phyloP scores from a whole-genome alignment of 306 rosid genomes.

The Trifolium repens region DNA sequence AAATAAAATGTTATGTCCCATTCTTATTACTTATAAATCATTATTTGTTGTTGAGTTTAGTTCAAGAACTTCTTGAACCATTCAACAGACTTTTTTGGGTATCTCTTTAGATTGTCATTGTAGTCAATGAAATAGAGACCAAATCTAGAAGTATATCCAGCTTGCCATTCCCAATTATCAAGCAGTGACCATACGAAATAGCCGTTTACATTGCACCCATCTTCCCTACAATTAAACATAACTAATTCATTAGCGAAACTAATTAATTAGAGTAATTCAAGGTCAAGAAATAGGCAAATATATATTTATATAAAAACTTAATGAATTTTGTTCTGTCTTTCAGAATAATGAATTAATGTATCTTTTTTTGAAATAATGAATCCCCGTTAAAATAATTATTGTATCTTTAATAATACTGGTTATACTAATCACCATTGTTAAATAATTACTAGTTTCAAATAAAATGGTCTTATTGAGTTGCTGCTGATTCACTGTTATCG shows the following conservation, averaged over 20 bases:
- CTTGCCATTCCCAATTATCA: slow-evolving; percentile 87
- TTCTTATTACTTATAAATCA: background rate
- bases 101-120: slow-evolving; percentile 72
- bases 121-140: slow-evolving; percentile 78
- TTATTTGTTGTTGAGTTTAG: slow-evolving; percentile 26
- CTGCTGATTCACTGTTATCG: too few relatives aligned
- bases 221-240: slow-evolving; percentile 53
- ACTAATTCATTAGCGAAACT: slow-evolving; percentile 5
- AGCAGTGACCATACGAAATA: slow-evolving; percentile 84
- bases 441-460: too few relatives aligned
- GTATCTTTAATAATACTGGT: too few relatives aligned
- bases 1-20: background rate
- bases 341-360: too few relatives aligned
- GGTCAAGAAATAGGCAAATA: background rate
- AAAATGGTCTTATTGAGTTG: too few relatives aligned
- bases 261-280: background rate
- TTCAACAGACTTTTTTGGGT: slow-evolving; percentile 66
- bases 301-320: too few relatives aligned
- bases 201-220: slow-evolving; percentile 85
- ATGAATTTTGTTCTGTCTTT: too few relatives aligned
- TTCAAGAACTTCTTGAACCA: slow-evolving; percentile 84
- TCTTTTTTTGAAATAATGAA: too few relatives aligned
- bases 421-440: too few relatives aligned
- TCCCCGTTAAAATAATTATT: too few relatives aligned
- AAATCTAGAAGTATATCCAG: slow-evolving; percentile 79